phyloP scores from a whole-genome alignment of 805 yeast species.

The Vanderwaltozyma tropicalis region DNA sequence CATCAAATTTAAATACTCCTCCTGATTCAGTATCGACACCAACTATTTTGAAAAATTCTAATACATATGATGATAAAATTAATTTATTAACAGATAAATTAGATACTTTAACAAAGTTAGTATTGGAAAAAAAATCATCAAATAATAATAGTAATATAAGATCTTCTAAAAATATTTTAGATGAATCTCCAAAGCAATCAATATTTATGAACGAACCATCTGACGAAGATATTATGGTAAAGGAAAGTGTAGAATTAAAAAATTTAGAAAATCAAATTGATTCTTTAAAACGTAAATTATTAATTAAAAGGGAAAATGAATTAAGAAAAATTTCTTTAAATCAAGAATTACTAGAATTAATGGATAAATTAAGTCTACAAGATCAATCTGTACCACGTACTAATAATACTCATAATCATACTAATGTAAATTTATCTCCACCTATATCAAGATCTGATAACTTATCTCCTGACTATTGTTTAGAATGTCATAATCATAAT shows the following conservation, averaged over 20 bases:
- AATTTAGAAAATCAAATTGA: slow-evolving; percentile 28
- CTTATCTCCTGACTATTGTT: neutral
- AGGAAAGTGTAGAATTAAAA: slow-evolving; percentile 29
- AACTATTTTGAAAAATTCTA: neutral
- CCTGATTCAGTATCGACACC: slow-evolving; percentile 1
- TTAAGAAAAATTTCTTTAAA: slow-evolving; percentile 27
- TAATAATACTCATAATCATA: neutral
- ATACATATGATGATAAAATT: slow-evolving; percentile 11
- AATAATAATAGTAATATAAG: neutral
- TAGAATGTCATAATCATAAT: slow-evolving; percentile 1
- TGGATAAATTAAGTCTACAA: slow-evolving; percentile 13
- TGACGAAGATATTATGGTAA: slow-evolving; percentile 28
- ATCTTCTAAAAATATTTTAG: neutral
- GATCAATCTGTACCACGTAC: neutral
- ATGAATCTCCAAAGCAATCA: neutral
- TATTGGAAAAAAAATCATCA: slow-evolving; percentile 4
- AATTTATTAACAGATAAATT: slow-evolving; percentile 11
- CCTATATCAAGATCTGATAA: neutral
- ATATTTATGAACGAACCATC: slow-evolving; percentile 6
- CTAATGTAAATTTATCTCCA: neutral
- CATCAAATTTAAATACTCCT: slow-evolving; percentile 7
- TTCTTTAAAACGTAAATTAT: slow-evolving; percentile 24
- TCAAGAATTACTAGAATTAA: slow-evolving; percentile 21
- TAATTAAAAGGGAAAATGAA: slow-evolving; percentile 29
- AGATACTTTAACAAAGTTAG: slow-evolving; percentile 11